A percentile compares a stretch with the other conserved stretches of the same genome.
Evolutionary conservation across 2,329 filamentous ascomycete genomes (phyloP).

Genomic region (Phaeosphaeriaceae sp.): DNA sequence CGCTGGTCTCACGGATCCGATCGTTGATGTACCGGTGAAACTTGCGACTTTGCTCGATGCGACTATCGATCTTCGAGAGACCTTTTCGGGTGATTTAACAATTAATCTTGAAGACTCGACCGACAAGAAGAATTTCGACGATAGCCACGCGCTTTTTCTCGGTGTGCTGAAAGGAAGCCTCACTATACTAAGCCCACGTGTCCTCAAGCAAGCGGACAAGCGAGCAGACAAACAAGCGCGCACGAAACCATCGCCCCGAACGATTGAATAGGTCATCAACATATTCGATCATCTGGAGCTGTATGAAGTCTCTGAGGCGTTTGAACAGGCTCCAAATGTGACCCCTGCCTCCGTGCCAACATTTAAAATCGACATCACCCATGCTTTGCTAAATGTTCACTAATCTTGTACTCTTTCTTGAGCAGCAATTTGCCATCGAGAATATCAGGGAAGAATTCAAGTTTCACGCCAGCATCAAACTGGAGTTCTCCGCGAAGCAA

Average conservation of each 20-base stretch:
- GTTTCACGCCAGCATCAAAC: slow-evolving; percentile 21
- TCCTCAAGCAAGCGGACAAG: neutral
- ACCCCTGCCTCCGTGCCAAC: slow-evolving; percentile 6
- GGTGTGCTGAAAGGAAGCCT: neutral
- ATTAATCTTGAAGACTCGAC: neutral
- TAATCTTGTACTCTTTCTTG: too few relatives aligned
- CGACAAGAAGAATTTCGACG: neutral
- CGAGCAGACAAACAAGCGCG: too few relatives aligned
- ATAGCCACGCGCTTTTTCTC: neutral
- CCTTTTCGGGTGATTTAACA: neutral
- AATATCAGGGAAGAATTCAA: slow-evolving; percentile 18
- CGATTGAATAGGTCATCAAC: slow-evolving; percentile 31
- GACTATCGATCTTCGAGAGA: slow-evolving; percentile 37
- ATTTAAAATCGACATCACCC: slow-evolving; percentile 15
- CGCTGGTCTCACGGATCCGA: slow-evolving; percentile 24
- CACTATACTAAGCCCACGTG: neutral
- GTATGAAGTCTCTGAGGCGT: slow-evolving; percentile 50
- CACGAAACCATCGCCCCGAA: slow-evolving; percentile 24
- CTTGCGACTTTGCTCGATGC: slow-evolving; percentile 46
- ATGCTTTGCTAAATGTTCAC: too few relatives aligned
- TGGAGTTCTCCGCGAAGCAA: slow-evolving; percentile 22
- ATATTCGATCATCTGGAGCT: slow-evolving; percentile 48
- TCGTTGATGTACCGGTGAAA: slow-evolving; percentile 35
- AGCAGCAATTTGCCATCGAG: slow-evolving; percentile 8
- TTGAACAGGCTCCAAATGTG: slow-evolving; percentile 40